Conservation (phyloP, 345 rosid genomes). For the Acer saccharum region DNA sequence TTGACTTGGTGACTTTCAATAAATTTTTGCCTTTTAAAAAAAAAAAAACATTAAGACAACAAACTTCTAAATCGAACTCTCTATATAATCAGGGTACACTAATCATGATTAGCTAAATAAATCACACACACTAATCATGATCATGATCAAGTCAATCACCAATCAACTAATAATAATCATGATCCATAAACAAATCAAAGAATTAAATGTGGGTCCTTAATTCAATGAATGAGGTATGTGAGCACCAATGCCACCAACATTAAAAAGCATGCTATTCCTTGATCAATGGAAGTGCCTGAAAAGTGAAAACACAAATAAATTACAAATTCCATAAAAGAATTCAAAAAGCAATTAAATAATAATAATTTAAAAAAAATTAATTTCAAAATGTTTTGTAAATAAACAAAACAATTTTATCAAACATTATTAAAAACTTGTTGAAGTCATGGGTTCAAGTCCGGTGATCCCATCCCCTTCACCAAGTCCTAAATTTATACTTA, state of each 20-base stretch:
- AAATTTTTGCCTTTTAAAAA: too few relatives aligned
- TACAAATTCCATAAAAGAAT: too few relatives aligned
- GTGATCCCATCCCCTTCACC: too few relatives aligned
- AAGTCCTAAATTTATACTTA: too few relatives aligned
- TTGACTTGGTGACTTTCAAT: too few relatives aligned
- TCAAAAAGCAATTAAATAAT: too few relatives aligned
- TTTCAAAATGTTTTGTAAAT: neutral
- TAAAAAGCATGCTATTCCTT: conserved; percentile 80
- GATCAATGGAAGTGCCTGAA: conserved; percentile 82
- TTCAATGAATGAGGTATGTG: conserved; percentile 75
- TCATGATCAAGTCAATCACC: neutral
- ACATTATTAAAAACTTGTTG: too few relatives aligned
- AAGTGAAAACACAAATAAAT: neutral
- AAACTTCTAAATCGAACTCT: neutral
- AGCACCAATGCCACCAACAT: conserved; percentile 88
- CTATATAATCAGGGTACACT: neutral
- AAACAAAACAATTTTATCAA: neutral
- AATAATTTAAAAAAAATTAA: neutral
- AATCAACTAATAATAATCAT: neutral
- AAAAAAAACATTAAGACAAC: neutral
- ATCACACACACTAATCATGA: neutral
- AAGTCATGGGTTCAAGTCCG: too few relatives aligned
- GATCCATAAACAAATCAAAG: neutral
- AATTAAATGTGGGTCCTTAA: neutral
- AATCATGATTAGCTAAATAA: neutral